Percentiles rank a stretch among this genome's conserved stretches.
These are phyloP conservation scores for Aspergillus kassunensis DNA, from an alignment of 495 filamentous ascomycete genomes.

Conservation along the genomic window DNA sequence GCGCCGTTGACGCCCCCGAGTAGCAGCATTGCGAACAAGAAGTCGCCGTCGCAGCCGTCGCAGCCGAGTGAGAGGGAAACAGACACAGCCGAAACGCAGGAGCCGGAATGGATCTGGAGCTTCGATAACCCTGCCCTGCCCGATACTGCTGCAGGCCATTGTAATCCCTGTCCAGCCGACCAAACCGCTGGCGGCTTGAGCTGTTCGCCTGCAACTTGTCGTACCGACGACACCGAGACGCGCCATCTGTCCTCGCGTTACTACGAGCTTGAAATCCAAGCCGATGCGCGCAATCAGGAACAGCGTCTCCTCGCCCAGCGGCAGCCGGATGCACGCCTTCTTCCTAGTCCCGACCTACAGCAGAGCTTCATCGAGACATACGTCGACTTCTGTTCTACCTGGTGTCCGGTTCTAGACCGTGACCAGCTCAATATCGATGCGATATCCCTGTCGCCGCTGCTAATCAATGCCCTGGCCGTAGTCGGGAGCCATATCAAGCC, in stretches of 20 bases:
- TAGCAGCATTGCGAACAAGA: background rate
- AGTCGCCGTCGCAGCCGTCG: background rate
- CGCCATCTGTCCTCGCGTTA: slow-evolving; percentile 12
- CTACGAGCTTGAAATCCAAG: slow-evolving; percentile 17
- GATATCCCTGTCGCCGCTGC: slow-evolving; percentile 25
- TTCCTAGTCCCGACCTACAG: slow-evolving; percentile 28
- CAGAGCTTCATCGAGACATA: slow-evolving; percentile 36
- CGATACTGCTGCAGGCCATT: no score
- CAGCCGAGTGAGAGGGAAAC: background rate
- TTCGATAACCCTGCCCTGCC: slow-evolving; percentile 1
- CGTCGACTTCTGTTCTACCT: slow-evolving; percentile 30
- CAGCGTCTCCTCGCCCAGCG: slow-evolving; percentile 18
- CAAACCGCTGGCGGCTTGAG: no score
- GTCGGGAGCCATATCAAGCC: slow-evolving; percentile 31
- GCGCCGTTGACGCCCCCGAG: background rate
- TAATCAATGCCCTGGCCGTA: slow-evolving; percentile 33
- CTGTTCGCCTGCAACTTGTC: slow-evolving; percentile 4
- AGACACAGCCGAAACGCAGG: background rate
- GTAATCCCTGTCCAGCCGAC: background rate
- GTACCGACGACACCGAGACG: slow-evolving; percentile 20
- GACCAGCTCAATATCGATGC: slow-evolving; percentile 20
- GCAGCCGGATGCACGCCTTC: slow-evolving; percentile 13
- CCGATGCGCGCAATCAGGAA: slow-evolving; percentile 17
- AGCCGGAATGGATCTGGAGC: slow-evolving; percentile 6
- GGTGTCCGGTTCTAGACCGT: slow-evolving; percentile 33